Base-by-base conservation (phyloP, 2,329 filamentous ascomycete species). In the Biscogniauxia marginata region DNA sequence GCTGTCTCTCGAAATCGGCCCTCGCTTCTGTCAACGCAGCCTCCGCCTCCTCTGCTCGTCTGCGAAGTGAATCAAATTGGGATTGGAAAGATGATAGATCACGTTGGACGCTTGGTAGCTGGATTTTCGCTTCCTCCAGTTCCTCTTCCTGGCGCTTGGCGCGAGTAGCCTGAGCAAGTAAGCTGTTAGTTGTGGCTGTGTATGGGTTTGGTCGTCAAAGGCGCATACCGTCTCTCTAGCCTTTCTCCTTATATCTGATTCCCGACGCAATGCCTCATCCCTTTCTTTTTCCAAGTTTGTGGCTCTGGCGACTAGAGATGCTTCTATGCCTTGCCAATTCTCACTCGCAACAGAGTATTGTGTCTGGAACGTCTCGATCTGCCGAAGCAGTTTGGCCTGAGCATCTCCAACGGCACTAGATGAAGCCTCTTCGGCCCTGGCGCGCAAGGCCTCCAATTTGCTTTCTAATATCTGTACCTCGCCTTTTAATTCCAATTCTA, bases 311-410 rank as follows among this genome's bases (percentile, higher is more conserved):
- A 93, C 83, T 25, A 99, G 75, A 2, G 90, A 96, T 8, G 89
- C 85, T 73, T 99, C 93, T 59, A 99, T 96, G 0, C 92, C 91
- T 70, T 97, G 93, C 95, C 96, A 99, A 66, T 99, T 99, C 68
- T 96, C 91, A 64, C 91, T 95, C 1, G 95, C 95, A 53, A 96
- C 87, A 0, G 92, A 87, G 73, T 99, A 96, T 71, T 99, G 96
- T 6, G 90, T 95, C 73, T 99, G 95, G 39, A 99, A 76, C 0
- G 91, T 97, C 76, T 99, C 95, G 53, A 99, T 89, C 73, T 99
- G 96, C 44, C 95, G 86, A 46, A 98, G 79, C 44, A 98, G 79
- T 72, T 97, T 98, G 46, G 90, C 90, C 66, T 96, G 92, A 0
- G 89, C 85, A 68, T 96, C 91, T 13, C 92, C 90, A 5, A 86